Percentiles rank a stretch among this genome's conserved stretches.
These are phyloP conservation scores for Geranium brycei DNA, from an alignment of 345 rosid genomes.

Conservation along the genomic window DNA sequence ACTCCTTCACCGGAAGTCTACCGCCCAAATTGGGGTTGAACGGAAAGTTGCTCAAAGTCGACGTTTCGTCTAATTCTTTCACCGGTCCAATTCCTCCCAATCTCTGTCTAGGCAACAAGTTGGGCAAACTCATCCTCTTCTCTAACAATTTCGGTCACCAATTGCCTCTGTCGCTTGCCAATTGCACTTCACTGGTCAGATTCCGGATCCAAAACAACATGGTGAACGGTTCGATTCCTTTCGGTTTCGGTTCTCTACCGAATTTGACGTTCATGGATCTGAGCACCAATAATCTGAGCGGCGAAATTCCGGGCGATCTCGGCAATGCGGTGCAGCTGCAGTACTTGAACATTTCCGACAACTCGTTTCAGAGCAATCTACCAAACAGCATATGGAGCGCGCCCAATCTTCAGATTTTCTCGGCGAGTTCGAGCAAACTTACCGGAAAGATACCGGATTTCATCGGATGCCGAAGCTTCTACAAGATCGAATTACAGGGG, in stretches of 20 bases:
- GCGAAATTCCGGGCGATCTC: slow-evolving; percentile 54
- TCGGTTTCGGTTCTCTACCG: slow-evolving; percentile 45
- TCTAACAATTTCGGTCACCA: slow-evolving; percentile 45
- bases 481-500: slow-evolving; percentile 66
- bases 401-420: slow-evolving; percentile 53
- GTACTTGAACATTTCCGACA: slow-evolving; percentile 60
- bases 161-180: slow-evolving; percentile 42
- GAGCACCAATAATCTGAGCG: slow-evolving; percentile 55
- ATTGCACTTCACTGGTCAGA: slow-evolving; percentile 50
- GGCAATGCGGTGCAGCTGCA: slow-evolving; percentile 45
- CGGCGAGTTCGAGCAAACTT: slow-evolving; percentile 47
- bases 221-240: slow-evolving; percentile 59
- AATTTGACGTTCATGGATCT: slow-evolving; percentile 59
- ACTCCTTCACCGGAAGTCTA: slow-evolving; percentile 54
- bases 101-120: slow-evolving; percentile 61
- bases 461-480: slow-evolving; percentile 49
- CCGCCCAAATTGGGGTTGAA: slow-evolving; percentile 74
- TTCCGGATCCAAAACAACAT: slow-evolving; percentile 55
- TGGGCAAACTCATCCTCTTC: slow-evolving; percentile 80
- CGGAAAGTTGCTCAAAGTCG: slow-evolving; percentile 42
- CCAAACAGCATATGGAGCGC: slow-evolving; percentile 59
- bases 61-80: slow-evolving; percentile 69
- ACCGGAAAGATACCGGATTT: slow-evolving; percentile 56
- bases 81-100: slow-evolving; percentile 63
- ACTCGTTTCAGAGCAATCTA: slow-evolving; percentile 33